Percentiles rank a stretch among this genome's conserved stretches.
Conservation (phyloP, 768 basidiomycete genomes). For the Lactifluus hygrophoroides region DNA sequence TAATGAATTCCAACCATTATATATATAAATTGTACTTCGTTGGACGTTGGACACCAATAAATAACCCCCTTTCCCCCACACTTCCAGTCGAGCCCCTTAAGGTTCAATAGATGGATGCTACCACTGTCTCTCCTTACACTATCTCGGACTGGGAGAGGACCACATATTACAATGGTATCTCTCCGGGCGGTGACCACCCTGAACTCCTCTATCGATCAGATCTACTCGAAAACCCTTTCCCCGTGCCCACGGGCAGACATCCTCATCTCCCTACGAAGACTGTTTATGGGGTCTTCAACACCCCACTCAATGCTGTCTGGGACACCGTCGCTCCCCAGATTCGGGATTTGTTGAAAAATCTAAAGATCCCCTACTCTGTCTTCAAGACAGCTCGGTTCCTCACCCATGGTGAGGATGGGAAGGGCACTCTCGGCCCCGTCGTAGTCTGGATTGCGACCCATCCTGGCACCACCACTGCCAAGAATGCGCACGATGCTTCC, state of each 20-base stretch:
- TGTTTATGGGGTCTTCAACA: slow-evolving; percentile 11
- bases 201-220: slow-evolving; percentile 9
- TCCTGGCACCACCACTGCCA: slow-evolving; percentile 20
- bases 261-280: slow-evolving; percentile 7
- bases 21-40: too few species aligned
- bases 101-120: too few species aligned
- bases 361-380: background rate
- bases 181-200: background rate
- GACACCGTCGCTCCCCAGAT: slow-evolving; percentile 12
- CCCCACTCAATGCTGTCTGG: slow-evolving; percentile 11
- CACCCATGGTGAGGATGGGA: slow-evolving; percentile 8
- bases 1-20: too few species aligned
- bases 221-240: slow-evolving; percentile 1
- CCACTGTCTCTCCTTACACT: background rate
- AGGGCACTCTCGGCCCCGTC: slow-evolving; percentile 20
- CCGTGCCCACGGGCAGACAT: background rate
- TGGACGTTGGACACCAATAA: too few species aligned
- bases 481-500: slow-evolving; percentile 20
- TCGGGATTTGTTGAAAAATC: background rate
- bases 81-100: too few species aligned
- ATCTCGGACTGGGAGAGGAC: background rate
- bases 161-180: slow-evolving; percentile 1
- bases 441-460: slow-evolving; percentile 21
- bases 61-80: too few species aligned
- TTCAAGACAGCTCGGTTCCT: background rate